phyloP scores from a whole-genome alignment of 208 protist species.

The Angomonas desouzai region DNA sequence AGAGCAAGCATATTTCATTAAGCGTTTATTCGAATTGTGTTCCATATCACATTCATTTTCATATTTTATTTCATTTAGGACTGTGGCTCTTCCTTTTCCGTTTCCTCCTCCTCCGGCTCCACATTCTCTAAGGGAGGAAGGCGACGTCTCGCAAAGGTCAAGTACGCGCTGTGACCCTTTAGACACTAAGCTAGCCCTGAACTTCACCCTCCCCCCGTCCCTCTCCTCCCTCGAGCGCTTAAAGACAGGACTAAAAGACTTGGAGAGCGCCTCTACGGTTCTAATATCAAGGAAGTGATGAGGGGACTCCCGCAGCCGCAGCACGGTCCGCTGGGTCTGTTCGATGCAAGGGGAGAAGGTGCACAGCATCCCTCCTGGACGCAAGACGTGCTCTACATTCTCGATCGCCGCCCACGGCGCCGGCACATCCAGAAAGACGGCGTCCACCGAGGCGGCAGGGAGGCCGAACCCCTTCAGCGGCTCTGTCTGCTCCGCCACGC shows the following conservation, averaged over 20 bases:
- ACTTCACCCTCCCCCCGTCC: conserved; percentile 25
- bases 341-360: conserved; percentile 94
- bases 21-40: no score
- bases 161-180: conserved; percentile 91
- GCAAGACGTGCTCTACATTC: conserved; percentile 80
- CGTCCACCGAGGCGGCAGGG: conserved; percentile 65
- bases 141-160: conserved; percentile 84
- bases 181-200: conserved; percentile 48
- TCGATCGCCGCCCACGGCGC: conserved; percentile 84
- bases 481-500: conserved; percentile 29
- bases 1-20: no score
- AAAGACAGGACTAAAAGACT: conserved; percentile 65
- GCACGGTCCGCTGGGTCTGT: conserved; percentile 84
- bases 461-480: conserved; percentile 73
- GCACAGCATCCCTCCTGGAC: conserved; percentile 81
- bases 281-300: conserved; percentile 83
- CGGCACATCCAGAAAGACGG: conserved; percentile 92
- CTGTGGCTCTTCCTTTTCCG: conserved; percentile 13
- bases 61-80: neutral
- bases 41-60: no score
- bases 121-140: conserved; percentile 25
- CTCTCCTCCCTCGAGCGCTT: conserved; percentile 50
- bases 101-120: conserved; percentile 14
- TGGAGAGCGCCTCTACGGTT: conserved; percentile 83
- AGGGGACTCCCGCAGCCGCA: conserved; percentile 50